Evolutionary conservation across 148 eudicot genomes (phyloP).

Genomic region (Suaeda aralocaspica): DNA sequence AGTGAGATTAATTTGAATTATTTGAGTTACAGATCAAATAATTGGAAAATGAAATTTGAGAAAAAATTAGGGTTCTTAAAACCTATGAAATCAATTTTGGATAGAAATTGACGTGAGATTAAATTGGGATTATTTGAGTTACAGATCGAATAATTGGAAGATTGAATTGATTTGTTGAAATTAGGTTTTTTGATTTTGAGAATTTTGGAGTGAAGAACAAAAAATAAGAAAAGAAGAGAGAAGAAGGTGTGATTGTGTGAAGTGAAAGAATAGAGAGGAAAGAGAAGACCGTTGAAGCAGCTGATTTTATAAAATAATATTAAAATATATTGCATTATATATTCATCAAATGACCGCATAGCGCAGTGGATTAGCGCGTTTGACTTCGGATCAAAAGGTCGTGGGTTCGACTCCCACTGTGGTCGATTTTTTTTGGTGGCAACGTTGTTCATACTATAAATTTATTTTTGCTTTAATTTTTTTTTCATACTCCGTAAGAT

Average conservation of each 20-base stretch:
- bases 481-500: too few relatives aligned
- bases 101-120: neutral
- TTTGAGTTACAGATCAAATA: neutral
- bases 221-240: too few relatives aligned
- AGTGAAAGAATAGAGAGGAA: neutral
- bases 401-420: constrained; percentile 77
- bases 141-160: neutral
- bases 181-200: neutral
- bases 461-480: too few relatives aligned
- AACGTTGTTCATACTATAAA: too few relatives aligned
- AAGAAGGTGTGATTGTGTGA: neutral
- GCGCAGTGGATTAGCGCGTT: constrained; percentile 81
- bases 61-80: constrained; percentile 8
- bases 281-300: constrained; percentile 2
- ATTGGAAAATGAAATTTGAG: neutral
- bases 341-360: constrained; percentile 40
- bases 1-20: neutral
- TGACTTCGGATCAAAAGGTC: constrained; percentile 79
- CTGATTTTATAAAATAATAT: neutral
- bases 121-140: neutral
- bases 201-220: neutral
- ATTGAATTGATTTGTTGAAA: neutral
- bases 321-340: neutral
- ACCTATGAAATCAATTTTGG: constrained; percentile 12
- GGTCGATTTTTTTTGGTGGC: constrained; percentile 31